Base-by-base conservation (phyloP, 257 asterid species). In the Solanum pinnatisectum region DNA sequence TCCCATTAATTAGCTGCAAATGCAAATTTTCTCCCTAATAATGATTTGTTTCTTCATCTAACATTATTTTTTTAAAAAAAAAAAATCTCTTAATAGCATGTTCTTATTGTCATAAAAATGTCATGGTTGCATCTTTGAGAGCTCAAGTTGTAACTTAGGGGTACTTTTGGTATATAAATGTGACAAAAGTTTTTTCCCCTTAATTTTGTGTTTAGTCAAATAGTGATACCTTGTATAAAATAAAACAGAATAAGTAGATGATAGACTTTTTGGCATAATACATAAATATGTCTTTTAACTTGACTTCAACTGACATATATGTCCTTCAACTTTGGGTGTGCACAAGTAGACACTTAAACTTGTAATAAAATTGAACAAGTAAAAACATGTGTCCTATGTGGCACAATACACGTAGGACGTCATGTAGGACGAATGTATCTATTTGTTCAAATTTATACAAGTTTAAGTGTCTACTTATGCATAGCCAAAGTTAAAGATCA, bases 161-260 rank as follows among this genome's bases (percentile, higher is more conserved):
- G 2, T 72, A 72, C 8, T 72, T 72, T 9, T 35, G n/a, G 44
- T 18, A 35, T 18, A 16, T 72, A 72, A 72, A 33, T 68, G 6
- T 27, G 9, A n/a, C 0, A n/a, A n/a, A 30, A 68, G 10, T 67
- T 4, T 11, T 68, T 3, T 65, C 14, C 49, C 49, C 49, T 42
- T 5, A 33, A 35, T 10, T 72, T 4, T 4, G 6, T 33, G 15
- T 33, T 10, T 20, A 33, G 40, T 33, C 79, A 72, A 33, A 72
- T 0, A 72, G 0, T 2, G n/a, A 25, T 12, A 67, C 3, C 8
- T 20, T 5, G 0, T 5, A 11, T 6, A 10, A 74, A 10, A 33
- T 35, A 10, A 73, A 73, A 73, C 0, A 6, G 1, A 65, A 65
- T 65, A 65, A 65, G 14, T 65, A 22, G 5, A 6, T 5, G 46